Evolutionary conservation across 306 rosid genomes (phyloP), one percentile per base, ranked within the genome.

Genomic region (Vigna unguiculata): DNA sequence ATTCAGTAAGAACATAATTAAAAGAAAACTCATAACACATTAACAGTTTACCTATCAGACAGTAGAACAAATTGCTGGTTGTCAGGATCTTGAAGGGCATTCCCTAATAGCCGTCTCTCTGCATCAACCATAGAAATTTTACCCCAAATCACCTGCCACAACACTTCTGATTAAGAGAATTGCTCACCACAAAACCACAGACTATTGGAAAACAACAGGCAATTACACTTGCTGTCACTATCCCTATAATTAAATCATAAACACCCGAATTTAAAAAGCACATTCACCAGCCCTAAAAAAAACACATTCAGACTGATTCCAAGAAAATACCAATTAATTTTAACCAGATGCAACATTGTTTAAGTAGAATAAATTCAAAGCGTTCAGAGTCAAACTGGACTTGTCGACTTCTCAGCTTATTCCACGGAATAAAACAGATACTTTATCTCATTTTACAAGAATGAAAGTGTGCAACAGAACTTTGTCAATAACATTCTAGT

Each of bases 101-200:
- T 81, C 60, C 94, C 94, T 82, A 96, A 78, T 69, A 96, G 81
- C 75, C 99, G 83, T 82, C 90, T 93, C 91, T 96, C 99, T 16
- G 99, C 99, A 90, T 93, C 98, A 52, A 96, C 89, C 99, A 96
- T 96, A 47, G 99, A 89, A 84, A 96, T 96, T 83, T 90, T 96
- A 13, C 99, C 99, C 99, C 99, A 96, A 19, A 96, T 83, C 67
- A 96, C 99, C 99, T 96, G 89, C 64, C 85, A 76, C 80, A 78
- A 81, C 48, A 72, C 71, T 60, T 73, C 59, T 34, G 51, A 78
- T 80, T 76, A 78, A 73, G 5, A 68, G 41, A 72, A 73, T 68
- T 5, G 19, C 54, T 61, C 55, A 75, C 73, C 22, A 21, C 49
- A 81, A 57, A 75, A 69, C 22, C 24, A 43, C 19, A 6, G 21